Conservation (phyloP, 306 rosid genomes). For the Lathyrus tuberosus region DNA sequence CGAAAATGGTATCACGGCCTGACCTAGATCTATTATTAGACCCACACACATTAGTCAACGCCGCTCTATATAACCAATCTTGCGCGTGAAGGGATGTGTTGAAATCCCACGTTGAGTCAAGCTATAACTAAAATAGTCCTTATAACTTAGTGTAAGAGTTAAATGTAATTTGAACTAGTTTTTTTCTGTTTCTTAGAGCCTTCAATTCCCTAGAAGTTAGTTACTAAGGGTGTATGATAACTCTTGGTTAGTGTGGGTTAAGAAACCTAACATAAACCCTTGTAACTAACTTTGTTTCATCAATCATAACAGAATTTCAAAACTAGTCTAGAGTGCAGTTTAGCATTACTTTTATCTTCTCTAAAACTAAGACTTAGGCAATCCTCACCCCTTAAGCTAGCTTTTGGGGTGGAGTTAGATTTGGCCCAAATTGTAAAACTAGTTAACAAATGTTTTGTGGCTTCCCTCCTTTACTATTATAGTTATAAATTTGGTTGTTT, state of each 20-base stretch:
- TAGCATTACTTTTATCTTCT: too few relatives aligned
- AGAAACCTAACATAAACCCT: too few relatives aligned
- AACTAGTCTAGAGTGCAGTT: too few relatives aligned
- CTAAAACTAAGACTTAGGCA: background rate
- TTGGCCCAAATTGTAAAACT: background rate
- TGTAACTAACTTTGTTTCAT: too few relatives aligned
- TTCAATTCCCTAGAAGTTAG: too few relatives aligned
- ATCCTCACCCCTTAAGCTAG: background rate
- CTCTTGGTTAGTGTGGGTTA: too few relatives aligned
- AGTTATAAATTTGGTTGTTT: background rate
- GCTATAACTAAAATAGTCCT: background rate
- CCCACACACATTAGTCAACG: background rate
- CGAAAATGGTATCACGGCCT: background rate
- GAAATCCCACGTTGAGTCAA: background rate
- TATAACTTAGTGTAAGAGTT: background rate
- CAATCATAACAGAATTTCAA: too few relatives aligned
- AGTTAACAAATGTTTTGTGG: background rate
- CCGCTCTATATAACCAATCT: background rate
- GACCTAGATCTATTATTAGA: background rate
- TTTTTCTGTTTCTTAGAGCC: too few relatives aligned
- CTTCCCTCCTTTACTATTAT: background rate
- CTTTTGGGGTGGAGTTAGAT: background rate
- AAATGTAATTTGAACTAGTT: too few relatives aligned
- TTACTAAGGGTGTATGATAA: too few relatives aligned
- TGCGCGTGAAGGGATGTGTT: background rate